phyloP scores from a whole-genome alignment of 192 early-diverging fungal species.

The Coemansia sp. region DNA sequence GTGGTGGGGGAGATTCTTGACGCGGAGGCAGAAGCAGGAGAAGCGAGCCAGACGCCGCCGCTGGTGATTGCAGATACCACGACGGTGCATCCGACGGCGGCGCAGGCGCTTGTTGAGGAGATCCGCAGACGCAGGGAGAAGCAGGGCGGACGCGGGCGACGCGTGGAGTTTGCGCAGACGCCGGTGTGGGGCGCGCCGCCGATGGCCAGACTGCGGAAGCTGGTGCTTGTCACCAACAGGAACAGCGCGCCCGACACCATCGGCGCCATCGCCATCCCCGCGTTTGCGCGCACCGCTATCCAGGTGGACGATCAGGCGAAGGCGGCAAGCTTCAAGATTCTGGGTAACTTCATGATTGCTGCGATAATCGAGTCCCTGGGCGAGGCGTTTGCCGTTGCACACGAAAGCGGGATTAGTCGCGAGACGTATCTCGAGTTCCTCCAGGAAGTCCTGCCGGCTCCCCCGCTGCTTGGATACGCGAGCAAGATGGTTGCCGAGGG shows the following conservation, averaged over 20 bases:
- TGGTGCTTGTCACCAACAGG: conserved; percentile 60
- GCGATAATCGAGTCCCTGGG: conserved; percentile 61
- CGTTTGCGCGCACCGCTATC: conserved; percentile 54
- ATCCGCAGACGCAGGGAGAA: conserved; percentile 3
- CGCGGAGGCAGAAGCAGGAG: background rate
- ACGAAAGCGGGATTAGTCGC: conserved; percentile 54
- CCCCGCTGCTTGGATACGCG: conserved; percentile 55
- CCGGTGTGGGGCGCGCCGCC: conserved; percentile 61
- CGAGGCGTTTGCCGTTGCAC: conserved; percentile 64
- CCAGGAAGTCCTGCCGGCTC: conserved; percentile 52
- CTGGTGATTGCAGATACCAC: conserved; percentile 60
- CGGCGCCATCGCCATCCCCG: conserved; percentile 24
- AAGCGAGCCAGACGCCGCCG: conserved; percentile 10
- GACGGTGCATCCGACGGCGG: conserved; percentile 57
- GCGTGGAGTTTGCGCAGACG: conserved; percentile 48
- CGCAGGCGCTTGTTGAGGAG: conserved; percentile 28
- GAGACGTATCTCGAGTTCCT: conserved; percentile 59
- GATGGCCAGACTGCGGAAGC: conserved; percentile 51
- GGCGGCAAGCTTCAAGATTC: conserved; percentile 61
- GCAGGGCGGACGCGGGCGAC: conserved; percentile 1
- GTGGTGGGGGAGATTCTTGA: conserved; percentile 50
- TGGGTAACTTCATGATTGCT: conserved; percentile 68
- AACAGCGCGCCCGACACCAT: background rate
- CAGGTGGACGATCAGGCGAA: conserved; percentile 49
- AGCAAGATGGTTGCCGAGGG: conserved; percentile 24